Evolutionary conservation across 768 basidiomycete genomes (phyloP), one percentile per base, ranked within the genome.

Genomic region (Mycena latifolia): DNA sequence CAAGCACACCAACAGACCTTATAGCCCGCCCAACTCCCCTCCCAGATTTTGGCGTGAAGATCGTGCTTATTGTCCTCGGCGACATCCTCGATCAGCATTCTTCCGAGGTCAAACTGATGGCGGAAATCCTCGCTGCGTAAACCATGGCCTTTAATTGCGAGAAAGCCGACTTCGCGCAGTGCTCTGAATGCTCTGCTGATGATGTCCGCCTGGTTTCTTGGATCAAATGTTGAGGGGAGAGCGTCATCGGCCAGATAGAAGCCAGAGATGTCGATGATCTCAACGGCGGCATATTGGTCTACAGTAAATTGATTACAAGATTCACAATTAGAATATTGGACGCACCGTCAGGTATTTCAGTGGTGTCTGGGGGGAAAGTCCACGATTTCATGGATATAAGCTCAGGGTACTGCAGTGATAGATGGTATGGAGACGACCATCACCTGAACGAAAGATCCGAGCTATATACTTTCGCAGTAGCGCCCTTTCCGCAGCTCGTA

Each of bases 11-110:
- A 35, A 47, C 56, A 47, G 22, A 69, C 68, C 64, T 69, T 69
- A 52, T 69, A 69, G 41, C 68, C 68, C 27, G 68, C 68, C 68
- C 68, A 69, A 37, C 47, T 51, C 14, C 68, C 68, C 51, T 69
- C 68, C 55, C 11, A 46, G 31, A 69, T 62, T 33, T 66, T 57
- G 24, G 68, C 68, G 47, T 61, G 68, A 37, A 69, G 61, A 2
- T 41, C 18, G 24, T 53, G 59, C 39, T 69, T 69, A 25, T 66
- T 56, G 27, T 62, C 64, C 48, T 69, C 64, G 35, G 52, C 28
- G 20, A 66, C 68, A 9, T 66, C 68, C 52, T 65, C 52, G 33
- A 47, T 45, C 22, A 69, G 47, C 53, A 61, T 52, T 48, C 55
- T 61, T 51, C 65, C 65, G 28, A 66, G 54, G 46, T 63, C 60